Evolutionary conservation across 139 green algal genomes (phyloP).

Genomic region (Asterochloris sp.): DNA sequence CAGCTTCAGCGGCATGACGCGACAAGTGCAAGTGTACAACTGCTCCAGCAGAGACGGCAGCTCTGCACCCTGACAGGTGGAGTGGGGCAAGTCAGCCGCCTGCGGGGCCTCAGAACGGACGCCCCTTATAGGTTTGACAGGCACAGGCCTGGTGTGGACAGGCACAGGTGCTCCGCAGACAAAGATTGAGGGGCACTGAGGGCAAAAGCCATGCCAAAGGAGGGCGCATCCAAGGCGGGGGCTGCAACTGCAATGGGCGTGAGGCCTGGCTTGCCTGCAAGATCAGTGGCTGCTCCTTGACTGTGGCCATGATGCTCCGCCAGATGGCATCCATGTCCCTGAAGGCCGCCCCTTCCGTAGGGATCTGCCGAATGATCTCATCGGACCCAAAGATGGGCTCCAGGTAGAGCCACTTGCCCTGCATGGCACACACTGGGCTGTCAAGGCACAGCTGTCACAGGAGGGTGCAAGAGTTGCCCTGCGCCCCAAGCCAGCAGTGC

Average conservation of each 20-base stretch:
- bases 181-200: too few relatives aligned
- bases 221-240: too few relatives aligned
- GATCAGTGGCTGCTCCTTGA: conserved; percentile 17
- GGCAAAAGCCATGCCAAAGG: too few relatives aligned
- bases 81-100: too few relatives aligned
- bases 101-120: too few relatives aligned
- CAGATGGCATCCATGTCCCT: conserved; percentile 60
- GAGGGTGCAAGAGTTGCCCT: too few relatives aligned
- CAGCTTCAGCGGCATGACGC: conserved; percentile 72
- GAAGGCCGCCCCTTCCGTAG: conserved; percentile 38
- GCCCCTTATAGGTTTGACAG: too few relatives aligned
- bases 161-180: too few relatives aligned
- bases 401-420: conserved; percentile 50
- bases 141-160: too few relatives aligned
- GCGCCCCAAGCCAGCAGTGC: too few relatives aligned
- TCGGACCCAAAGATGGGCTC: conserved; percentile 51
- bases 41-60: conserved; percentile 62
- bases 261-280: conserved; percentile 5
- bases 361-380: conserved; percentile 58
- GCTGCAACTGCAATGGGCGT: too few relatives aligned
- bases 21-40: conserved; percentile 49
- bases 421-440: background rate
- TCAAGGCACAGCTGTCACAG: too few relatives aligned
- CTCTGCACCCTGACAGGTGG: conserved; percentile 60
- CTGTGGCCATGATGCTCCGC: conserved; percentile 63